These are phyloP conservation scores for Tuber aestivum DNA, from an alignment of 495 filamentous ascomycete species.

Conservation along the genomic window DNA sequence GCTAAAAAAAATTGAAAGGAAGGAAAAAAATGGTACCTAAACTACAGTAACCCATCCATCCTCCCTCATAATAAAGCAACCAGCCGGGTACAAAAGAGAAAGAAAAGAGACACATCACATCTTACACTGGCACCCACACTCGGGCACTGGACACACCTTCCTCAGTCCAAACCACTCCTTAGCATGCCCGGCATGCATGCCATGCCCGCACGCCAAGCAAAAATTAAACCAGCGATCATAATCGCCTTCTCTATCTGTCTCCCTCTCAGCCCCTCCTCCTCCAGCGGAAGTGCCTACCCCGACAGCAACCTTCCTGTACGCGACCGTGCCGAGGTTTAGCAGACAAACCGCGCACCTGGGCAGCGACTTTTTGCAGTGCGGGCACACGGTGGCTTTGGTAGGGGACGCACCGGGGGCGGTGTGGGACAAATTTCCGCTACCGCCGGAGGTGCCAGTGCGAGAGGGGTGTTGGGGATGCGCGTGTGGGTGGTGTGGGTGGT, in stretches of 20 bases:
- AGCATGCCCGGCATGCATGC: conserved; percentile 82
- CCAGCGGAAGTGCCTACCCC: conserved; percentile 8
- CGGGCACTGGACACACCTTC: conserved; percentile 77
- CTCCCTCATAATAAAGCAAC: not conserved
- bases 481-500: conserved; percentile 26
- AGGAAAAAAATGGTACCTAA: not conserved
- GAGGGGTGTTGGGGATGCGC: conserved; percentile 12
- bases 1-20: not conserved
- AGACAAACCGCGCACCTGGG: conserved; percentile 85
- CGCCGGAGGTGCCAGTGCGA: conserved; percentile 6
- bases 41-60: not conserved
- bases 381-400: conserved; percentile 58
- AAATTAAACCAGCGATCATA: conserved; percentile 56
- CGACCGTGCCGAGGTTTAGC: conserved; percentile 63
- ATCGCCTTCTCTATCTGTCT: conserved; percentile 30
- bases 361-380: conserved; percentile 78
- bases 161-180: conserved; percentile 78
- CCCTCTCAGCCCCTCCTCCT: conserved; percentile 27
- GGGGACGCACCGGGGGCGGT: conserved; percentile 5
- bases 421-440: conserved; percentile 4
- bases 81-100: not conserved
- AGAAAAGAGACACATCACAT: conserved; percentile 21
- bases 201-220: conserved; percentile 84
- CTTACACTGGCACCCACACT: conserved; percentile 80
- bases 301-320: conserved; percentile 29